Evolutionary conservation across 305 asterid genomes (phyloP), one percentile per base, ranked within the genome.

Genomic region (Solanum hybrid): DNA sequence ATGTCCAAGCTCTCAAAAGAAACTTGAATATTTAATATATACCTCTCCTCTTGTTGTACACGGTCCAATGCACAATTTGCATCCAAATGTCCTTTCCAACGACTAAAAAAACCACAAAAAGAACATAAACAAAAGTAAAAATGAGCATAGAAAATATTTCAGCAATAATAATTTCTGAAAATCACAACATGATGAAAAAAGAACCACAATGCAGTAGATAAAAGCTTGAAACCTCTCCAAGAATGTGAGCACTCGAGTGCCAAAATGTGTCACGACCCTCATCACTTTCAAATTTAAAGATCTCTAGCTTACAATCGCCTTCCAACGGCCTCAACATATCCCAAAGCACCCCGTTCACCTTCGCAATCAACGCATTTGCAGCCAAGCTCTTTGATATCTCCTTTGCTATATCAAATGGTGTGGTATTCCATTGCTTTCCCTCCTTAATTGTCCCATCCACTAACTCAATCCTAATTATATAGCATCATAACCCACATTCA

Each of bases 161-260:
- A 84, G 24, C 38, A 51, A 78, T 89, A 46, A 88, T 51, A 85
- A 85, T 82, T 84, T 84, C 76, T 84, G 37, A 51, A 84, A 32
- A 42, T 32, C 88, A 77, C 22, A 76, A 73, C 35, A 86, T 71
- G 27, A 22, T 37, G 35, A 88, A 42, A 36, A 42, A 64, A 82
- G 72, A 36, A 76, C 51, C 75, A 46, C 72, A 84, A 84, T 84
- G 75, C 60, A 26, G 75, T 64, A 36, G 88, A 60, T 4, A 34
- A 13, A 34, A 26, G 51, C 17, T 32, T 56, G 32, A 89, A 89
- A 96, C 99, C 98, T 97, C 96, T 85, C 99, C 99, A 13, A 97
- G 98, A 92, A 97, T 96, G 93, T 97, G 99, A 12, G 99, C 99
- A 91, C 98, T 97, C 1, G 99, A 97, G 88, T 97, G 99, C 99